A percentile compares a stretch with the other conserved stretches of the same genome.
Evolutionary conservation across 2,329 filamentous ascomycete species (phyloP).

Genomic region (Hypoxylon sp.): DNA sequence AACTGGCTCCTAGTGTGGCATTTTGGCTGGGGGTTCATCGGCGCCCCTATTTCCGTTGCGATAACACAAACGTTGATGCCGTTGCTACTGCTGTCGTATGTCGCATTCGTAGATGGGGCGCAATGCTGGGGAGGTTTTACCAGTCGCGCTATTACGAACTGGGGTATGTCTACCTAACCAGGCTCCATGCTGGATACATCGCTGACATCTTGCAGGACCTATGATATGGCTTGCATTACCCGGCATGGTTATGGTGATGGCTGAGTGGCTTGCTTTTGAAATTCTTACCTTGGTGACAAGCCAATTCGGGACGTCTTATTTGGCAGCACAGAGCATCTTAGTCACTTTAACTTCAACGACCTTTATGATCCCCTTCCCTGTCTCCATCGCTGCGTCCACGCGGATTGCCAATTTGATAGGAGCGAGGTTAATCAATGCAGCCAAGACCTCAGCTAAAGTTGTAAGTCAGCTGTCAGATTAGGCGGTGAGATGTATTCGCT

Average conservation of each 20-base stretch:
- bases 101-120: slow-evolving; percentile 77
- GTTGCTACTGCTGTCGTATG: slow-evolving; percentile 79
- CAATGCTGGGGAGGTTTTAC: slow-evolving; percentile 88
- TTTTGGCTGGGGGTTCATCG: slow-evolving; percentile 77
- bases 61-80: slow-evolving; percentile 83
- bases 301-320: slow-evolving; percentile 81
- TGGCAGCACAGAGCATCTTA: slow-evolving; percentile 91
- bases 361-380: slow-evolving; percentile 92
- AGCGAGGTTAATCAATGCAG: slow-evolving; percentile 83
- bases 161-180: slow-evolving; percentile 62
- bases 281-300: slow-evolving; percentile 87
- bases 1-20: slow-evolving; percentile 87
- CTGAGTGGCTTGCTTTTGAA: slow-evolving; percentile 94
- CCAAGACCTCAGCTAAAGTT: slow-evolving; percentile 84
- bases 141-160: slow-evolving; percentile 78
- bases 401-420: slow-evolving; percentile 94
- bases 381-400: slow-evolving; percentile 89
- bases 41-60: slow-evolving; percentile 82
- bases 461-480: slow-evolving; percentile 58
- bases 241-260: slow-evolving; percentile 93
- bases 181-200: not conserved
- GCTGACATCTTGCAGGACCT: slow-evolving; percentile 61
- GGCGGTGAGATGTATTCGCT: slow-evolving; percentile 26
- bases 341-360: slow-evolving; percentile 83
- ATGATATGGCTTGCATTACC: slow-evolving; percentile 91